Evolutionary conservation across 2,329 filamentous ascomycete genomes (phyloP), one percentile per base, ranked within the genome.

Genomic region (Fusarium sp.): DNA sequence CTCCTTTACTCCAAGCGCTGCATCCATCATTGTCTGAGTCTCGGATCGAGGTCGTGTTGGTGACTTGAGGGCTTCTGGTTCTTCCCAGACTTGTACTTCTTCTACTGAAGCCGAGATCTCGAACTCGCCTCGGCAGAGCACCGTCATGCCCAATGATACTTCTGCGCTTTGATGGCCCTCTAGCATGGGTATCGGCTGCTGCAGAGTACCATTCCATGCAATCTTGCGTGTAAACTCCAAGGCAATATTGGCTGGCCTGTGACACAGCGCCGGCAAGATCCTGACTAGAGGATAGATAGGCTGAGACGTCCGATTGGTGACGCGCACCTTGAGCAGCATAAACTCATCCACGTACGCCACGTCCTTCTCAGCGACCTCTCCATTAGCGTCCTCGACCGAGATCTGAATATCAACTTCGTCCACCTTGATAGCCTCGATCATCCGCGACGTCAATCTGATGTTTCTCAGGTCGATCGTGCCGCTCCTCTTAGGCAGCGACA

Each of bases 161-260:
- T 90, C 86, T 0, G 84, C 83, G n/a, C 80, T 86, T 46, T 85
- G 82, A 4, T 87, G 86, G 0, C 89, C 87, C 6, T 80, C 79
- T 1, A 97, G 77, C 6, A 87, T 76, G 0, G 91, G 89, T 0
- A 97, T 81, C 2, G 87, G 84, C 74, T 90, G 90, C 80, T 97
- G 94, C 62, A 97, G 80, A 29, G 91, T 89, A 1, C 94, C 94
- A 69, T 93, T 95, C 90, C 93, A 96, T 1, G 90, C 90, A 58
- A 97, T 86, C 68, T 93, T 92, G 75, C 92, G 90, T 42, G 91
- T 91, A 61, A 95, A 87, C 77, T 97, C 94, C 14, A 97, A 86
- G 2, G 92, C 91, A 13, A 92, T 84, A 65, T 88, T 89, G 55
- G 87, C 84, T 1, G 91, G 87, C 14, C 94, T 88, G 74, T 93